Evolutionary conservation across 257 asterid species (phyloP).

Genomic region (Penstemon newberryi): DNA sequence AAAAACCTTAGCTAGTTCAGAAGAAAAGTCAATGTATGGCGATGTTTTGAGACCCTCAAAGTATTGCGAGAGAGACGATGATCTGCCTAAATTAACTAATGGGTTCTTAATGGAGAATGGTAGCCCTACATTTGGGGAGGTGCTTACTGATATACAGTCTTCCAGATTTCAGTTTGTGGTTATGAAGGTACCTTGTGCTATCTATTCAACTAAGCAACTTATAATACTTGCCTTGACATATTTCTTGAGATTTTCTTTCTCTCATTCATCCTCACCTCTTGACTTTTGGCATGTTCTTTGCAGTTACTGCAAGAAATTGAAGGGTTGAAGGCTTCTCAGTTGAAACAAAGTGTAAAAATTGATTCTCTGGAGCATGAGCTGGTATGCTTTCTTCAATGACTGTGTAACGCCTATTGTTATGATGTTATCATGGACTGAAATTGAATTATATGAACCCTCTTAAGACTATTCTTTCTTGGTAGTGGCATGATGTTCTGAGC

Average conservation of each 20-base stretch:
- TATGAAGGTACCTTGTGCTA: conserved; percentile 37
- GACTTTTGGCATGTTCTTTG: conserved; percentile 25
- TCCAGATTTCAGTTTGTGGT: conserved; percentile 31
- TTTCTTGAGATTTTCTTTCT: conserved; percentile 2
- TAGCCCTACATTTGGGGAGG: conserved; percentile 2
- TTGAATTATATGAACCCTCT: conserved; percentile 10
- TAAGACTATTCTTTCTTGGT: conserved; percentile 8
- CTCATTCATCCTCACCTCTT: conserved; percentile 15
- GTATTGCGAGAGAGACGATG: conserved; percentile 4
- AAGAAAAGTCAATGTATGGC: conserved; percentile 13
- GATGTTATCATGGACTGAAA: not conserved
- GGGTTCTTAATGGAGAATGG: conserved; percentile 13
- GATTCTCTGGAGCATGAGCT: conserved; percentile 55
- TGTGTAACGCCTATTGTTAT: not conserved
- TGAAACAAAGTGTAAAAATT: conserved; percentile 41
- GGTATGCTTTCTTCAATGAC: conserved; percentile 38
- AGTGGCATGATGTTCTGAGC: conserved; percentile 2
- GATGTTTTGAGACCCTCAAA: not conserved
- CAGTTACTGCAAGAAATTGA: conserved; percentile 50
- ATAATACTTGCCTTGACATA: conserved; percentile 1
- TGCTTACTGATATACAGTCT: conserved; percentile 8
- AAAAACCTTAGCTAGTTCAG: conserved; percentile 11
- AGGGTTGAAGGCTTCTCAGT: conserved; percentile 44
- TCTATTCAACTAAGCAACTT: conserved; percentile 2
- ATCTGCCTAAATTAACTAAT: conserved; percentile 16